Conservation (phyloP, 75 land plant genomes). For the Sequoiadendron giganteum region DNA sequence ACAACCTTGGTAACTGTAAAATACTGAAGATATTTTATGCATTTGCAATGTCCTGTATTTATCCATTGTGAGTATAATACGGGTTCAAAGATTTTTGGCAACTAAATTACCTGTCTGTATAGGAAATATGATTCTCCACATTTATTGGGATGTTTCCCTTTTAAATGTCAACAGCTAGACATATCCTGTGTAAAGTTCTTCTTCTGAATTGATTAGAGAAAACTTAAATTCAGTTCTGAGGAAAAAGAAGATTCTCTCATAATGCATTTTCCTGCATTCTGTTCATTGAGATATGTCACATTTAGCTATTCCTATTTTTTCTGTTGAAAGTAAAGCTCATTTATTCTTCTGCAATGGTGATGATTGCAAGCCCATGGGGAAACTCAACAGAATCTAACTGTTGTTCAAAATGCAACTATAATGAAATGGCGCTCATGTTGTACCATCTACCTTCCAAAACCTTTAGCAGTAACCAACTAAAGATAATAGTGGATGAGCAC, state of each 20-base stretch:
- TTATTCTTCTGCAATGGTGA: background rate
- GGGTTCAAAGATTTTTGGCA: no score
- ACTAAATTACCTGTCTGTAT: no score
- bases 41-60: no score
- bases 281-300: background rate
- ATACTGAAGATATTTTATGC: no score
- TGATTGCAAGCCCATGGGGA: background rate
- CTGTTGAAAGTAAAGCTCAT: background rate
- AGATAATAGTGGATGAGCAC: background rate
- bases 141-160: no score
- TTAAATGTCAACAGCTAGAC: no score
- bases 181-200: no score
- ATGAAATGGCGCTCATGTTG: background rate
- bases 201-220: no score
- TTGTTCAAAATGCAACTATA: background rate
- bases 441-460: background rate
- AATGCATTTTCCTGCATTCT: background rate
- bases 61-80: no score
- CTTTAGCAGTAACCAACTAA: background rate
- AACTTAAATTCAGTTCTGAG: background rate
- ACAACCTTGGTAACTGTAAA: no score
- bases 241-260: background rate
- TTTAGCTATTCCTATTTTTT: background rate
- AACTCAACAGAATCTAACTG: background rate
- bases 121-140: no score